phyloP scores from a whole-genome alignment of 805 yeast species.

The Kodamaea restingae region DNA sequence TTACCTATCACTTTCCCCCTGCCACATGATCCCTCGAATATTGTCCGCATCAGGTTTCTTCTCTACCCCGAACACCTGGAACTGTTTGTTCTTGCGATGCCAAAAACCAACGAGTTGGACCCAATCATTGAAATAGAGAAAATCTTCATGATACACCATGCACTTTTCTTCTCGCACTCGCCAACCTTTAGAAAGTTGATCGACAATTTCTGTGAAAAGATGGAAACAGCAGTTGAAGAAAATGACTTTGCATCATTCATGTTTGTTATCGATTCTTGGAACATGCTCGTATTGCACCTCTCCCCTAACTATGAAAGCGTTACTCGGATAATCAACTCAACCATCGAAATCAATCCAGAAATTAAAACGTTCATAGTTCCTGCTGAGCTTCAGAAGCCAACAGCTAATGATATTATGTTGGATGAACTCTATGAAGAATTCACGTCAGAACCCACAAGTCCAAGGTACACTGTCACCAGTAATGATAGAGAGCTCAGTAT shows the following conservation, averaged over 20 bases:
- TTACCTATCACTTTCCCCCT: conserved; percentile 35
- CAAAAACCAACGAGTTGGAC: conserved; percentile 55
- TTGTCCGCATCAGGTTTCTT: conserved; percentile 29
- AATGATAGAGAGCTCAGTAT: not conserved
- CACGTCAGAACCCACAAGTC: conserved; percentile 12
- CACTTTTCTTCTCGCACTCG: conserved; percentile 40
- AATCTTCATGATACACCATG: conserved; percentile 37
- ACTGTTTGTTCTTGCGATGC: conserved; percentile 44
- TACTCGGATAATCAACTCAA: conserved; percentile 4
- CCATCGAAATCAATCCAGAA: conserved; percentile 22
- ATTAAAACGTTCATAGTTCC: conserved; percentile 16
- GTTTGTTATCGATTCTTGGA: conserved; percentile 40
- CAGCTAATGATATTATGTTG: conserved; percentile 18
- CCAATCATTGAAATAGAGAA: conserved; percentile 55
- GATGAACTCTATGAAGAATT: conserved; percentile 17
- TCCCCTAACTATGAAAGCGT: conserved; percentile 24
- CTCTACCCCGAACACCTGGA: conserved; percentile 46
- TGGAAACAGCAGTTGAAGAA: conserved; percentile 29
- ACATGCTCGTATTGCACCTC: conserved; percentile 34
- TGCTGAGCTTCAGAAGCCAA: conserved; percentile 13
- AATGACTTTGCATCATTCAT: conserved; percentile 35
- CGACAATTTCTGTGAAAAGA: conserved; percentile 29
- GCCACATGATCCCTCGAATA: conserved; percentile 14
- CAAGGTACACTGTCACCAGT: conserved; percentile 7
- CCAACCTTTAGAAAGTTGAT: conserved; percentile 25